A percentile compares a stretch with the other conserved stretches of the same genome.
Evolutionary conservation across 305 asterid species (phyloP).

Genomic region (Fraxinus xanthoxyloides): DNA sequence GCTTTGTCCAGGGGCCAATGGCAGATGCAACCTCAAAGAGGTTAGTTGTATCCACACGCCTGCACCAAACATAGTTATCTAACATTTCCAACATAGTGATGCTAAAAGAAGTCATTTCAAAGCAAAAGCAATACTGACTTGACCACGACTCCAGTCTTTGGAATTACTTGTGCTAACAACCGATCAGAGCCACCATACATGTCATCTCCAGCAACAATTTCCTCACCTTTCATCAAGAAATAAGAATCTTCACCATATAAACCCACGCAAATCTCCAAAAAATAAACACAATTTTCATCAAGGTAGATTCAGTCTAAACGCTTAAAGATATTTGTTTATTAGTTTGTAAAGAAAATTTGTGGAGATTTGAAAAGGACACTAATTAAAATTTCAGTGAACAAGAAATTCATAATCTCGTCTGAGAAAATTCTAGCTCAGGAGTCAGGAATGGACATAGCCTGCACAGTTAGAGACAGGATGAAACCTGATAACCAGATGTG

Average conservation of each 20-base stretch:
- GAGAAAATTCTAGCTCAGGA: constrained; percentile 4
- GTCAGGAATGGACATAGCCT: background rate
- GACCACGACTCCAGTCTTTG: constrained; percentile 70
- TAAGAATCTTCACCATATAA: background rate
- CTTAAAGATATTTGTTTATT: background rate
- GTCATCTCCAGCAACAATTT: constrained; percentile 89
- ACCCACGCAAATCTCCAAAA: constrained; percentile 7
- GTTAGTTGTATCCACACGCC: constrained; percentile 81
- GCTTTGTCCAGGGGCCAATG: constrained; percentile 65
- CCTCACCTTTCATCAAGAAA: constrained; percentile 51
- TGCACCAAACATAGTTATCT: constrained; percentile 25
- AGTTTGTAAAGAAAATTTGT: background rate
- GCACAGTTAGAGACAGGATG: background rate
- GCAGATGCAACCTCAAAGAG: constrained; percentile 70
- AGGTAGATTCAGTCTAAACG: background rate
- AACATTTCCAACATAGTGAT: constrained; percentile 1
- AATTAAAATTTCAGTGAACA: background rate
- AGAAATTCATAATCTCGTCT: background rate
- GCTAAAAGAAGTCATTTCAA: background rate
- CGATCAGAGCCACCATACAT: constrained; percentile 96
- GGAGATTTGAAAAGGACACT: background rate
- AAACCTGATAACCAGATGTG: background rate
- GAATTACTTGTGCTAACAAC: constrained; percentile 66
- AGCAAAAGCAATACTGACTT: constrained; percentile 46
- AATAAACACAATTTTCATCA: background rate